Evolutionary conservation across 495 filamentous ascomycete species (phyloP).

Genomic region (Penicillium maclennaniae): DNA sequence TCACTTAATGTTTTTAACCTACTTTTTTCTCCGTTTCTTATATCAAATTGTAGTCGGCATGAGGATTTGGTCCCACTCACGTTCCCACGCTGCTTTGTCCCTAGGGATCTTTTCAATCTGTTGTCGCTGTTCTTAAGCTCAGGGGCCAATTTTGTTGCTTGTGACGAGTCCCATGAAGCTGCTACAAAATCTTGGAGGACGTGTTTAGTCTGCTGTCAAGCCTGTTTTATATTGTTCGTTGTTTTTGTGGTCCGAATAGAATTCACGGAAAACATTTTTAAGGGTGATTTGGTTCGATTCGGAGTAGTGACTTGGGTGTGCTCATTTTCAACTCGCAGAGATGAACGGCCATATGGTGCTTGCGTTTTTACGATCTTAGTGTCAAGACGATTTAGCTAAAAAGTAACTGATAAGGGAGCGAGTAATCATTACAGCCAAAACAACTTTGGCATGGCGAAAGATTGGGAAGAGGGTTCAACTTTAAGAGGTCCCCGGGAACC

Average conservation of each 20-base stretch:
- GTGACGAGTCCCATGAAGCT: constrained; percentile 20
- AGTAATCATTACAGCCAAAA: no score
- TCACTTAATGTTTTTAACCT: constrained; percentile 57
- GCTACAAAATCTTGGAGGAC: constrained; percentile 18
- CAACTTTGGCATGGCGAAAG: no score
- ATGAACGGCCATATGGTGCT: no score
- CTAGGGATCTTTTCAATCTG: background rate
- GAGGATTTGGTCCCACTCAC: constrained; percentile 12
- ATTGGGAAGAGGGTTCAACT: no score
- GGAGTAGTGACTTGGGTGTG: no score
- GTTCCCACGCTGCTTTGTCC: background rate
- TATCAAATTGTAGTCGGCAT: constrained; percentile 30
- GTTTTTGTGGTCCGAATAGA: background rate
- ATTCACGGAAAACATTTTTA: background rate
- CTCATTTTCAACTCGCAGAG: no score
- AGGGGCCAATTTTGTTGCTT: constrained; percentile 11
- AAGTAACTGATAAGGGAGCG: no score
- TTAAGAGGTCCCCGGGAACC: no score
- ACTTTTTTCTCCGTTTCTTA: constrained; percentile 20
- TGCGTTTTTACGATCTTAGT: no score
- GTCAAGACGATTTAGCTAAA: no score
- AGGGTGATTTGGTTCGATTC: background rate
- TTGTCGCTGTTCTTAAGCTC: constrained; percentile 4
- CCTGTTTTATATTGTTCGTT: constrained; percentile 3
- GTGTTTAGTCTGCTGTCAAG: constrained; percentile 14